Evolutionary conservation across 305 asterid genomes (phyloP).

Genomic region (Rubia balearica): DNA sequence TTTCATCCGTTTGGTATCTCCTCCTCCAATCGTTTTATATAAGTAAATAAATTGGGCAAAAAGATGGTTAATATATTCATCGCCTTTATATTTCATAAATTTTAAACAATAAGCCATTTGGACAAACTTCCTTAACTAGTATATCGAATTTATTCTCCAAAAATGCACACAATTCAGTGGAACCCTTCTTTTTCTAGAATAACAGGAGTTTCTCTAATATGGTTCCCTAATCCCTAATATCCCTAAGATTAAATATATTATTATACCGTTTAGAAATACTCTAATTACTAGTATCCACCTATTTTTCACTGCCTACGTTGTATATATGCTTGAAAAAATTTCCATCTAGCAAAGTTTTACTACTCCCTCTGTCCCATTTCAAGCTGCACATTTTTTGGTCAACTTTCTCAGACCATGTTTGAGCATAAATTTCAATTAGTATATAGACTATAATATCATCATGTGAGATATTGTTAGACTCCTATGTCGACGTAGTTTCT

Average conservation of each 20-base stretch:
- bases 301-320: not conserved
- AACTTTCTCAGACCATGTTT: too few relatives aligned
- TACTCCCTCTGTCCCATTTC: too few relatives aligned
- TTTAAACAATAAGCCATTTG: not conserved
- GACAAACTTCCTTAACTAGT: not conserved
- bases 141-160: slow-evolving; percentile 2
- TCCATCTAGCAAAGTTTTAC: too few relatives aligned
- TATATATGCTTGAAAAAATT: not conserved
- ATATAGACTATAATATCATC: too few relatives aligned
- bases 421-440: too few relatives aligned
- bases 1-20: not conserved
- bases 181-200: not conserved
- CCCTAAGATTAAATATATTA: not conserved
- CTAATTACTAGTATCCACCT: not conserved
- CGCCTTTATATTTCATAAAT: not conserved
- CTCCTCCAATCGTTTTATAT: slow-evolving; percentile 8
- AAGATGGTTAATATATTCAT: not conserved
- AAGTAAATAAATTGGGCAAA: not conserved
- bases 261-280: not conserved
- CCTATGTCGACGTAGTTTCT: too few relatives aligned
- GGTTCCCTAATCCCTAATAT: not conserved
- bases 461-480: too few relatives aligned
- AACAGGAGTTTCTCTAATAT: not conserved
- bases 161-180: not conserved
- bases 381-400: too few relatives aligned